phyloP scores from a whole-genome alignment of 345 rosid species.

The Corymbia maculata region DNA sequence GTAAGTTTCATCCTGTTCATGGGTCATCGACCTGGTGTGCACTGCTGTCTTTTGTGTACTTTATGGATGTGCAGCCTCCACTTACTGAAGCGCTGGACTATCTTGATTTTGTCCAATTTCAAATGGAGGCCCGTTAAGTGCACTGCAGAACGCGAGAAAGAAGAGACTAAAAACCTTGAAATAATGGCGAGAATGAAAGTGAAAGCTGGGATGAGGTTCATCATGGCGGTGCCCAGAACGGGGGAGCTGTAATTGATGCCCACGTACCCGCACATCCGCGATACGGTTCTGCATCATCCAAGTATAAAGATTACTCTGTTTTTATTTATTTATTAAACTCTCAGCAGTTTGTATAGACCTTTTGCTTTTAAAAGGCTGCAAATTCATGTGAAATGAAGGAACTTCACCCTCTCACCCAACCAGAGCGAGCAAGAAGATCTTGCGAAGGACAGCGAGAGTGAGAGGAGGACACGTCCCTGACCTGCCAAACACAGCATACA shows the following conservation, averaged over 20 bases:
- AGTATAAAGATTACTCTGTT: no score
- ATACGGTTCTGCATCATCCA: background rate
- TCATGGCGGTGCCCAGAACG: conserved; percentile 7
- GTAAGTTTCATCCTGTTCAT: background rate
- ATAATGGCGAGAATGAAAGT: conserved; percentile 9
- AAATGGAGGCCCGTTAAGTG: background rate
- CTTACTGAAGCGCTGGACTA: no score
- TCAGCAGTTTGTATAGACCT: no score
- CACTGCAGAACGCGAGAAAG: background rate
- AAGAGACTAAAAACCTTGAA: conserved; percentile 2
- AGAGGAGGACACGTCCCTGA: background rate
- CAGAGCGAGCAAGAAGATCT: background rate
- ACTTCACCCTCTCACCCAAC: no score
- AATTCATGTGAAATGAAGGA: no score
- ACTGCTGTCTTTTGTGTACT: no score
- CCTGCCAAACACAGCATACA: no score
- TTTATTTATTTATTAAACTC: no score
- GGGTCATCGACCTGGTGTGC: background rate
- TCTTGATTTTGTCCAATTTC: background rate
- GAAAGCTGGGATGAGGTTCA: conserved; percentile 14
- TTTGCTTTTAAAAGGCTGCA: no score
- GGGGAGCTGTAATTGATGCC: conserved; percentile 21
- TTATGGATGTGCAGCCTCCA: no score
- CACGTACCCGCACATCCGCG: background rate
- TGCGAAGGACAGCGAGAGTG: background rate